These are phyloP conservation scores for Bruguiera sexangula DNA, from an alignment of 345 rosid genomes.

Conservation along the genomic window DNA sequence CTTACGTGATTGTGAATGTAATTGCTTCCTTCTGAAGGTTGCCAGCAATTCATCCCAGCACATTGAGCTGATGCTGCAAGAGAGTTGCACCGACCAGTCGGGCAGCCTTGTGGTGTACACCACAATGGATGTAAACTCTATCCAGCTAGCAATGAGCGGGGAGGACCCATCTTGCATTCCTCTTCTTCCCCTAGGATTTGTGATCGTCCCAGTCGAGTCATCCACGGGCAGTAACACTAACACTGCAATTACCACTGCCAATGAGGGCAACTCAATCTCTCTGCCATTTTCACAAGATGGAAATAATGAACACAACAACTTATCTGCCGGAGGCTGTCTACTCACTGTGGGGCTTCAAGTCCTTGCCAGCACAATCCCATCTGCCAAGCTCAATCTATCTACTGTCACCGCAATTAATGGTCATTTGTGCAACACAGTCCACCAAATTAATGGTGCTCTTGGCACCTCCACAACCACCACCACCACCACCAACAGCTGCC, in stretches of 20 bases:
- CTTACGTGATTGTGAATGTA: too few species aligned
- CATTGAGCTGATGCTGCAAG: conserved; percentile 86
- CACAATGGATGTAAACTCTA: conserved; percentile 59
- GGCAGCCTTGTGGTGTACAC: conserved; percentile 80
- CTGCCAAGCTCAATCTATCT: conserved; percentile 73
- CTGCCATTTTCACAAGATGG: conserved; percentile 14
- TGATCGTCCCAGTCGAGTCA: conserved; percentile 48
- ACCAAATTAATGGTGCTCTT: conserved; percentile 63
- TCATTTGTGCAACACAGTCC: conserved; percentile 63
- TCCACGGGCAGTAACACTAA: conserved; percentile 2
- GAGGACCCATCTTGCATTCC: conserved; percentile 78
- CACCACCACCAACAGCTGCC: conserved; percentile 13
- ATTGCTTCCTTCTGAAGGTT: conserved; percentile 35
- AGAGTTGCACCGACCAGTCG: conserved; percentile 76
- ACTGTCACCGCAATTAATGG: conserved; percentile 57
- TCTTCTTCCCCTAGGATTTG: conserved; percentile 75
- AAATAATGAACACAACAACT: neutral
- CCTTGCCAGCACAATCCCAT: conserved; percentile 62
- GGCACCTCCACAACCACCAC: conserved; percentile 3
- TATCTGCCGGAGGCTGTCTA: conserved; percentile 42
- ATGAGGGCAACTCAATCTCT: conserved; percentile 16
- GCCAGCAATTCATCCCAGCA: conserved; percentile 83
- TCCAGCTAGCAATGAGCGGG: conserved; percentile 75
- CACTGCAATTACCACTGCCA: neutral
- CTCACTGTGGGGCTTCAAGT: conserved; percentile 84